Evolutionary conservation across 768 basidiomycete species (phyloP).

Genomic region (Cubamyces lactineus): DNA sequence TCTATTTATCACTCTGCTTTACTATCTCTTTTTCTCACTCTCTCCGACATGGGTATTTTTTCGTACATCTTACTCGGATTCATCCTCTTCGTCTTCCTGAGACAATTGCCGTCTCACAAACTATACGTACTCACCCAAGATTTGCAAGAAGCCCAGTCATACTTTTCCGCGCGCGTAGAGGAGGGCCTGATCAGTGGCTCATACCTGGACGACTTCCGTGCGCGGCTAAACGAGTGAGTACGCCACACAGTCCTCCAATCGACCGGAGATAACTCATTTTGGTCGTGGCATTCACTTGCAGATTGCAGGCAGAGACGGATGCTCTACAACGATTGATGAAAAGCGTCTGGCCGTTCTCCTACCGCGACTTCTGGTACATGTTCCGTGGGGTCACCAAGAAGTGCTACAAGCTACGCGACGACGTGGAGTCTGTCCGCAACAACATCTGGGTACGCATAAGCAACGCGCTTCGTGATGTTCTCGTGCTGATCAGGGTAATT

Average conservation of each 20-base stretch:
- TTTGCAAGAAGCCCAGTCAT: conserved; percentile 5
- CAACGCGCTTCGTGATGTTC: background rate
- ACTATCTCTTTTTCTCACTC: no score
- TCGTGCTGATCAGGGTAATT: background rate
- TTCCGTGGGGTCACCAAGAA: background rate
- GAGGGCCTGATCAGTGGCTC: background rate
- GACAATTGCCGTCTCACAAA: conserved; percentile 11
- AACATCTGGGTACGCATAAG: background rate
- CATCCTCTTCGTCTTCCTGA: conserved; percentile 6
- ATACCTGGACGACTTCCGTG: conserved; percentile 2
- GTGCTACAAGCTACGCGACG: conserved; percentile 10
- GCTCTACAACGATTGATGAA: background rate
- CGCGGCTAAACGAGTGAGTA: background rate
- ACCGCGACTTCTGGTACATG: background rate
- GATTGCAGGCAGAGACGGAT: background rate
- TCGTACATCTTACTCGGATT: background rate
- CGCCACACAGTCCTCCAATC: background rate
- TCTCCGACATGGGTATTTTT: background rate
- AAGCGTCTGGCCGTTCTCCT: conserved; percentile 4
- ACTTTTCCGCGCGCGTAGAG: background rate
- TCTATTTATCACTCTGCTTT: background rate
- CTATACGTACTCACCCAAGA: conserved; percentile 4
- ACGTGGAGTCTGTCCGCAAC: conserved; percentile 8
- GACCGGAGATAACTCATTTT: background rate
- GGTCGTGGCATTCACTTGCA: background rate